These are phyloP conservation scores for Astrocystis sublimbata DNA, from an alignment of 495 filamentous ascomycete species.

Conservation along the genomic window DNA sequence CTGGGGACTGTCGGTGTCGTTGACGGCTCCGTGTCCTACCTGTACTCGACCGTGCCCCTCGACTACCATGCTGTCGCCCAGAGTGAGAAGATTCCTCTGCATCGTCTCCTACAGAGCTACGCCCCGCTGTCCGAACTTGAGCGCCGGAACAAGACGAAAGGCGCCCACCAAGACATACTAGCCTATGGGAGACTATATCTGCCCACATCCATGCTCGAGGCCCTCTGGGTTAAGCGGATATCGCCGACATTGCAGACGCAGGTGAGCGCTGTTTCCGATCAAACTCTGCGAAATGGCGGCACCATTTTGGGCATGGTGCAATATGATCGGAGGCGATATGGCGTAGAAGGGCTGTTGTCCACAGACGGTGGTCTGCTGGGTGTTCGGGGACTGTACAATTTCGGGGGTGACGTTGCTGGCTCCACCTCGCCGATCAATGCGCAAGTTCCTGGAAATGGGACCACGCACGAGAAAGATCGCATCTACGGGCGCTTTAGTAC, in stretches of 20 bases:
- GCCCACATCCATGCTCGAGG: slow-evolving; percentile 80
- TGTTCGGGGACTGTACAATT: slow-evolving; percentile 88
- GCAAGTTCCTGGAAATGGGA: slow-evolving; percentile 23
- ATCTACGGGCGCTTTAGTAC: slow-evolving; percentile 70
- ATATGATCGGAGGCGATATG: slow-evolving; percentile 85
- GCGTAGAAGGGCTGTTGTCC: slow-evolving; percentile 86
- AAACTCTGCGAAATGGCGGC: slow-evolving; percentile 70
- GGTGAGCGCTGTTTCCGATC: slow-evolving; percentile 78
- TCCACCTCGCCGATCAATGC: slow-evolving; percentile 9
- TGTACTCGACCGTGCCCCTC: slow-evolving; percentile 81
- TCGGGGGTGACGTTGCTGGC: slow-evolving; percentile 71
- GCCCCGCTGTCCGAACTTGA: slow-evolving; percentile 43
- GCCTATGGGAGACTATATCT: slow-evolving; percentile 90
- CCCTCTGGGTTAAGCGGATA: slow-evolving; percentile 79
- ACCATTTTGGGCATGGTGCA: slow-evolving; percentile 78
- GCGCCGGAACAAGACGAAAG: slow-evolving; percentile 27
- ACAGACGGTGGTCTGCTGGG: slow-evolving; percentile 90
- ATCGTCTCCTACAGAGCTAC: slow-evolving; percentile 49
- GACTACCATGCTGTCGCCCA: slow-evolving; percentile 45
- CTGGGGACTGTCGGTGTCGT: slow-evolving; percentile 82
- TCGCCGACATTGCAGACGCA: slow-evolving; percentile 77
- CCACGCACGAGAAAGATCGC: slow-evolving; percentile 43
- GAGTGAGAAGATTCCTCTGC: slow-evolving; percentile 49
- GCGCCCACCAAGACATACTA: slow-evolving; percentile 52
- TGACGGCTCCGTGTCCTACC: slow-evolving; percentile 87